phyloP scores from a whole-genome alignment of 176 grass and related monocot species.

The Carex scoparia region DNA sequence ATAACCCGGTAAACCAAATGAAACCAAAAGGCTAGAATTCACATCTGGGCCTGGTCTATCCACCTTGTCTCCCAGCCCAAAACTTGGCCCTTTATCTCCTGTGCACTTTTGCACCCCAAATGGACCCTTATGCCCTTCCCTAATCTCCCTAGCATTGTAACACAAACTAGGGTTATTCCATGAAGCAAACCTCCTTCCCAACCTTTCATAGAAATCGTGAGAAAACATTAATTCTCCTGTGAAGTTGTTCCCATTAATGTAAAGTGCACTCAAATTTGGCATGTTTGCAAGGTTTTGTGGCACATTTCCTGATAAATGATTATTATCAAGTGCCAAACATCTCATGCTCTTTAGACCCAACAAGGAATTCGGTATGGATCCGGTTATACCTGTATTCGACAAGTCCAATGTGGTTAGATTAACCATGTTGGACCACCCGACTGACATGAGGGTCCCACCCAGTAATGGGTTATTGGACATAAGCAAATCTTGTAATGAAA shows the following conservation, averaged over 20 bases:
- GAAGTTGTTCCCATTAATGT: constrained; percentile 89
- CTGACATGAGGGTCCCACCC: constrained; percentile 31
- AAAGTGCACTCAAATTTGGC: constrained; percentile 57
- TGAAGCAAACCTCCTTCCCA: constrained; percentile 80
- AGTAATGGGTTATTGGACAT: constrained; percentile 64
- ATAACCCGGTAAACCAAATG: constrained; percentile 14
- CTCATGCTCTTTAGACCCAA: constrained; percentile 38
- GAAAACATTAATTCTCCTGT: constrained; percentile 62
- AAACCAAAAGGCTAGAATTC: constrained; percentile 39
- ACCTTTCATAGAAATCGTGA: constrained; percentile 53
- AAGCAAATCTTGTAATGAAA: constrained; percentile 64
- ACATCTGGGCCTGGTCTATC: constrained; percentile 32
- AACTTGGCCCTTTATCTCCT: background rate
- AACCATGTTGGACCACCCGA: constrained; percentile 39
- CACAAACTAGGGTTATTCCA: constrained; percentile 87
- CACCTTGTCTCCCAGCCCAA: constrained; percentile 1
- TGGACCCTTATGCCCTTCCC: constrained; percentile 31
- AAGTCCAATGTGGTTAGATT: constrained; percentile 65
- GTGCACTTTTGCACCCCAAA: constrained; percentile 43
- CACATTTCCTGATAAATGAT: constrained; percentile 49
- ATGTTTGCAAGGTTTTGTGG: constrained; percentile 44
- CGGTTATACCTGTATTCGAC: constrained; percentile 38
- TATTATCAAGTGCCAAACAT: constrained; percentile 80
- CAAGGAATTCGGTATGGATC: constrained; percentile 58
- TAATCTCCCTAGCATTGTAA: constrained; percentile 26